Conservation (phyloP, 148 eudicot genomes). For the Vaccinium darrowii region DNA sequence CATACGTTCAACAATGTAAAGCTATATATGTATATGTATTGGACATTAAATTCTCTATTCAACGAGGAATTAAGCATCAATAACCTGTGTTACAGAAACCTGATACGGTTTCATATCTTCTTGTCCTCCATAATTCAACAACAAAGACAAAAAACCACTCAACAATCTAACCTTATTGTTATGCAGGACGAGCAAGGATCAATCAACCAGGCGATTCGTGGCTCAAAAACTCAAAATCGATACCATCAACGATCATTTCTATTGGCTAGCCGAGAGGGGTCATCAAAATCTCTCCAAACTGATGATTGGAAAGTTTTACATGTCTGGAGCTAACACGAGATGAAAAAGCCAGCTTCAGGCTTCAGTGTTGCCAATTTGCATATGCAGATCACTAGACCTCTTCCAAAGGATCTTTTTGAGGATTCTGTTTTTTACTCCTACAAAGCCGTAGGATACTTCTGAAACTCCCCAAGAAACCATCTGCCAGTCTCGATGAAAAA, state of each 20-base stretch:
- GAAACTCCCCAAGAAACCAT: conserved; percentile 15
- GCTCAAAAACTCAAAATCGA: background rate
- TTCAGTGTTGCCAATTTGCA: background rate
- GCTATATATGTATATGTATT: background rate
- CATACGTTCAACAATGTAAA: too few species aligned
- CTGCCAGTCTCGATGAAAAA: conserved; percentile 13
- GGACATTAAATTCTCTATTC: background rate
- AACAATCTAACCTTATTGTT: background rate
- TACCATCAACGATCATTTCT: background rate
- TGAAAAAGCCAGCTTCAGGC: background rate
- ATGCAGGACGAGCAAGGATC: background rate
- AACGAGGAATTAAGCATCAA: background rate
- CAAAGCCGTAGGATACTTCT: conserved; percentile 19
- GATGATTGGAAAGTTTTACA: background rate
- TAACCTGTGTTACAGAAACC: background rate
- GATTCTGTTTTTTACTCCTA: conserved; percentile 12
- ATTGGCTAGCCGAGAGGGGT: background rate
- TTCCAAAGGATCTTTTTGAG: conserved; percentile 18
- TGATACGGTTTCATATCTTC: background rate
- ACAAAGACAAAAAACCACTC: background rate
- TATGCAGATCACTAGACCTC: conserved; percentile 6
- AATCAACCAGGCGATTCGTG: background rate
- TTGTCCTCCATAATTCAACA: background rate
- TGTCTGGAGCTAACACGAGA: background rate
- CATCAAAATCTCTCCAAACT: background rate